A percentile compares a stretch with the other conserved stretches of the same genome.
Evolutionary conservation across 257 asterid species (phyloP).

Genomic region (Lycium ferocissimum): DNA sequence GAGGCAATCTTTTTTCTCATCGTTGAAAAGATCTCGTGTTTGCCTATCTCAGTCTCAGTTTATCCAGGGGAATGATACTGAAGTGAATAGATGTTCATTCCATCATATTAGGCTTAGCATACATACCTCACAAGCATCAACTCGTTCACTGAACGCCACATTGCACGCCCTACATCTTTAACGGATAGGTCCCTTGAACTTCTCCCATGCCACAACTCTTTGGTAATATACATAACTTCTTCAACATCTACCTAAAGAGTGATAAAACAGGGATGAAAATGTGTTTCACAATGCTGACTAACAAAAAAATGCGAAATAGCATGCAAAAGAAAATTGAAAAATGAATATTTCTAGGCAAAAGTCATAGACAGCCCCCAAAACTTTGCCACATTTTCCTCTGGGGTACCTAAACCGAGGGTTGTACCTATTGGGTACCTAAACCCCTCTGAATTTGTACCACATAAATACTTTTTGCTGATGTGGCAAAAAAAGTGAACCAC

Average conservation of each 20-base stretch:
- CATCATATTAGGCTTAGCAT: background rate
- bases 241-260: slow-evolving; percentile 83
- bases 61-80: background rate
- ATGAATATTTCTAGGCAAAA: background rate
- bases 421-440: too few relatives aligned
- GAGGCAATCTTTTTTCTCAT: background rate
- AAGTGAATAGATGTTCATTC: background rate
- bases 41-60: slow-evolving; percentile 1
- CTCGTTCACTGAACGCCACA: slow-evolving; percentile 96
- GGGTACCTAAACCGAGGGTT: too few relatives aligned
- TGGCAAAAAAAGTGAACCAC: too few relatives aligned
- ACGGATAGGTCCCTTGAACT: slow-evolving; percentile 83
- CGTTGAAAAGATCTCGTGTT: background rate
- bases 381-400: too few relatives aligned
- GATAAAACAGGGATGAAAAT: slow-evolving; percentile 20
- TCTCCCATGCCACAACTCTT: slow-evolving; percentile 97
- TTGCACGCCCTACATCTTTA: slow-evolving; percentile 92
- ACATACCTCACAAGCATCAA: slow-evolving; percentile 85
- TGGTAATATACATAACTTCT: slow-evolving; percentile 81
- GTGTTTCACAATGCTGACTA: background rate
- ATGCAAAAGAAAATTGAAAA: background rate
- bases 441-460: too few relatives aligned
- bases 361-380: too few relatives aligned
- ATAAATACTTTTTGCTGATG: too few relatives aligned
- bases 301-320: background rate